These are phyloP conservation scores for Meyerozyma smithsonii DNA, from an alignment of 1,139 yeast genomes.

Conservation along the genomic window DNA sequence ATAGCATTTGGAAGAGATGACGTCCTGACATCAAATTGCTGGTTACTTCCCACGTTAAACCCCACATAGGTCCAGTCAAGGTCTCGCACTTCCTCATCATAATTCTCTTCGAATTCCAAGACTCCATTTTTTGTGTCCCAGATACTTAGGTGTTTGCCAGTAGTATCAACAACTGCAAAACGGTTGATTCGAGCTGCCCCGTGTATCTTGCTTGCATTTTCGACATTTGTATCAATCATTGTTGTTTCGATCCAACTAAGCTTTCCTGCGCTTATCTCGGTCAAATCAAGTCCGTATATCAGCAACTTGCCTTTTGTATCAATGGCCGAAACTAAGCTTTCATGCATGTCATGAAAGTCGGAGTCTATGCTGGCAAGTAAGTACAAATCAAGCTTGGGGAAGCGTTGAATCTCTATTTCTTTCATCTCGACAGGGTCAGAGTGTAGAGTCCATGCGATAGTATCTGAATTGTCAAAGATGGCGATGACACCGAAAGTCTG, in stretches of 20 bases:
- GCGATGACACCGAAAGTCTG: conserved; percentile 22
- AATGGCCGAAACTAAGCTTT: conserved; percentile 56
- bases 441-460: conserved; percentile 27
- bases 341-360: conserved; percentile 32
- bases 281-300: conserved; percentile 25
- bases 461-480: conserved; percentile 21
- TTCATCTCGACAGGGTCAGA: conserved; percentile 13
- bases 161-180: conserved; percentile 61
- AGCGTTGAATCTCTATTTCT: conserved; percentile 21
- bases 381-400: conserved; percentile 32
- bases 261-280: conserved; percentile 4
- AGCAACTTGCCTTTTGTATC: conserved; percentile 52
- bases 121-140: conserved; percentile 75
- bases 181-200: conserved; percentile 70
- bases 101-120: conserved; percentile 56
- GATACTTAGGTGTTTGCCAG: conserved; percentile 49
- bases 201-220: conserved; percentile 49
- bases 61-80: conserved; percentile 80
- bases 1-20: conserved; percentile 53
- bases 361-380: conserved; percentile 61
- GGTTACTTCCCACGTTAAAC: conserved; percentile 15
- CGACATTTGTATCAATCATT: conserved; percentile 51
- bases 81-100: conserved; percentile 46
- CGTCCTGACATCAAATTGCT: not conserved
- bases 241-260: conserved; percentile 50